Base-by-base conservation (phyloP, 768 basidiomycete species). In the Leucosporidium creatinivorum region DNA sequence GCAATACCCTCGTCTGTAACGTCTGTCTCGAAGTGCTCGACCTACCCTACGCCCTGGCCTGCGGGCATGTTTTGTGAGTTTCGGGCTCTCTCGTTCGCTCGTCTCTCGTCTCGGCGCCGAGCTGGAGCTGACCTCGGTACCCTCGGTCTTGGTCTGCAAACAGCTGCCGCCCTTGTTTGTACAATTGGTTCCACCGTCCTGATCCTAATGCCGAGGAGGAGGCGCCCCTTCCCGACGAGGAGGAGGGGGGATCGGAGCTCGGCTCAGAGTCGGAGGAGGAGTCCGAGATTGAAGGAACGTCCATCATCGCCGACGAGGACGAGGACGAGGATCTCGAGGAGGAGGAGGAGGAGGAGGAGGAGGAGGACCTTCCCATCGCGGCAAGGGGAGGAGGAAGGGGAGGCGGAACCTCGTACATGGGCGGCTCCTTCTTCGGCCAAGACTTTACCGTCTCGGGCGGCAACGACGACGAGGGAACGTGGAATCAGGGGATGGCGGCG, bases 151-250 rank as follows among this genome's bases (percentile, higher is more conserved):
- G n/a, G n/a, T n/a, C n/a, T n/a, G n/a, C n/a, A n/a, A n/a, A 18
- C 62, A 72, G 70, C 64, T 72, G 70, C 33, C 70, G 70, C 33
- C 66, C 66, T n/a, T 72, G 70, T 49, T 65, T 72, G 21, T 31
- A 66, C 58, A 68, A 49, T 60, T 72, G 70, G 70, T 72, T 72
- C 65, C 68, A 66, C 59, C 70, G 58, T 17, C 44, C 58, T 7
- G 44, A 59, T 18, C 58, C 39, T 25, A n/a, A 25, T 7, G 55
- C 52, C 8, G 30, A 8, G 10, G 33, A 28, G 12, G 19, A 59
- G 17, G 36, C 13, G 19, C 21, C 25, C 12, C n/a, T 39, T 25
- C 39, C 36, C 15, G 58, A 48, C 1, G 31, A 31, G 31, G 31
- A 57, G 12, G 44, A 28, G 44, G 58, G 48, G 12, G 4, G 33